Percentiles rank a stretch among this genome's conserved stretches.
Evolutionary conservation across 139 green algal species (phyloP).

Genomic region (Nannochloris sp.): DNA sequence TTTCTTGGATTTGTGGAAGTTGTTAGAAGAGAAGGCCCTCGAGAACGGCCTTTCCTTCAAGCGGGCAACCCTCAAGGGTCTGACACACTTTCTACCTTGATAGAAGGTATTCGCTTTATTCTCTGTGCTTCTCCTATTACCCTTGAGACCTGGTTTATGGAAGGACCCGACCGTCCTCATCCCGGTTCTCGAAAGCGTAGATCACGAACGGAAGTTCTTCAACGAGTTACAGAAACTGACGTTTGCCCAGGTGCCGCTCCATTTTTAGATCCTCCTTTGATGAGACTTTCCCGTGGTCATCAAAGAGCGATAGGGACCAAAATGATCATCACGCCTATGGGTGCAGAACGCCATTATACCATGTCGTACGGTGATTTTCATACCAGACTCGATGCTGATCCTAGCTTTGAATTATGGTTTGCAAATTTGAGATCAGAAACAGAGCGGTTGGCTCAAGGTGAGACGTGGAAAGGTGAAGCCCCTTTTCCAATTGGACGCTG

Average conservation of each 20-base stretch:
- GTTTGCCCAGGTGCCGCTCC: background rate
- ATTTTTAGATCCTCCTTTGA: background rate
- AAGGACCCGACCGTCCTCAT: slow-evolving; percentile 8
- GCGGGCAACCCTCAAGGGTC: slow-evolving; percentile 23
- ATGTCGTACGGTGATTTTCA: slow-evolving; percentile 42
- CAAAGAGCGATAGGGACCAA: slow-evolving; percentile 53
- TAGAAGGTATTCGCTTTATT: slow-evolving; percentile 60
- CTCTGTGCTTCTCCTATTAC: slow-evolving; percentile 35
- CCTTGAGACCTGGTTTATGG: slow-evolving; percentile 33
- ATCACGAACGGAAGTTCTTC: slow-evolving; percentile 10
- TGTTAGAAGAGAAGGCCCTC: slow-evolving; percentile 51
- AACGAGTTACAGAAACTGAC: background rate
- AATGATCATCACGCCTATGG: slow-evolving; percentile 54
- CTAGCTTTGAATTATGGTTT: slow-evolving; percentile 37
- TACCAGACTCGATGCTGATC: slow-evolving; percentile 25
- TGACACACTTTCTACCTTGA: slow-evolving; percentile 48
- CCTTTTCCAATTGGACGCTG: slow-evolving; percentile 30
- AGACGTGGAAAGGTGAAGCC: slow-evolving; percentile 27
- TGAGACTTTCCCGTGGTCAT: slow-evolving; percentile 39
- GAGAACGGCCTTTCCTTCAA: slow-evolving; percentile 52
- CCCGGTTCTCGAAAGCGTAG: slow-evolving; percentile 6
- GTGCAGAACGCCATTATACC: slow-evolving; percentile 53
- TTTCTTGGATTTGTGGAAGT: slow-evolving; percentile 67
- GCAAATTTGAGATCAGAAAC: slow-evolving; percentile 19
- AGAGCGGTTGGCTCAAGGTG: slow-evolving; percentile 18